phyloP scores from a whole-genome alignment of 176 grass and related monocot genomes.

The Oryza coarctata region DNA sequence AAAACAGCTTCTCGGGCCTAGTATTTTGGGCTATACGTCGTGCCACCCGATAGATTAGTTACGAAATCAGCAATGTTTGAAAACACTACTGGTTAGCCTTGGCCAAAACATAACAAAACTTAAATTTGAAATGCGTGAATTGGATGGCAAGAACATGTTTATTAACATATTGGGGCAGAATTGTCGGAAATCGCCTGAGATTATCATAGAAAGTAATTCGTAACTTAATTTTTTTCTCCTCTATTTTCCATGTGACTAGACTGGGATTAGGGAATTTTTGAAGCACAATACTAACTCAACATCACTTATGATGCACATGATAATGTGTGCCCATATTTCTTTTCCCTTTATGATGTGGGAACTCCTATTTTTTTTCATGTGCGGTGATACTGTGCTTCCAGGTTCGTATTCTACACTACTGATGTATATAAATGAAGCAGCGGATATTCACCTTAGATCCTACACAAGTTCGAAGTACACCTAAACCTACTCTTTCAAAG shows the following conservation, averaged over 20 bases:
- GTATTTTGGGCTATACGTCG: not conserved
- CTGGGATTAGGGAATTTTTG: not conserved
- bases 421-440: slow-evolving; percentile 21
- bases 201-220: not conserved
- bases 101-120: not conserved
- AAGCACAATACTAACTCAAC: not conserved
- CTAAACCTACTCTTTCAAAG: slow-evolving; percentile 18
- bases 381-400: not conserved
- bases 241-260: not conserved
- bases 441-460: not conserved
- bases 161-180: not conserved
- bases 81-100: no score
- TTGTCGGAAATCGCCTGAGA: not conserved
- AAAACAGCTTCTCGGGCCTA: not conserved
- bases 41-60: not conserved
- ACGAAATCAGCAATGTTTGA: no score
- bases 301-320: not conserved
- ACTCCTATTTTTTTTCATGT: not conserved
- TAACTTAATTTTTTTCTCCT: not conserved
- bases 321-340: not conserved
- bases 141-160: not conserved
- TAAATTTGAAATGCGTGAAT: not conserved
- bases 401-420: slow-evolving; percentile 15
- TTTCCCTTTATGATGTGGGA: not conserved
- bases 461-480: slow-evolving; percentile 2